Evolutionary conservation across 768 basidiomycete species (phyloP).

Genomic region (Boletus rufocinnamomeus): DNA sequence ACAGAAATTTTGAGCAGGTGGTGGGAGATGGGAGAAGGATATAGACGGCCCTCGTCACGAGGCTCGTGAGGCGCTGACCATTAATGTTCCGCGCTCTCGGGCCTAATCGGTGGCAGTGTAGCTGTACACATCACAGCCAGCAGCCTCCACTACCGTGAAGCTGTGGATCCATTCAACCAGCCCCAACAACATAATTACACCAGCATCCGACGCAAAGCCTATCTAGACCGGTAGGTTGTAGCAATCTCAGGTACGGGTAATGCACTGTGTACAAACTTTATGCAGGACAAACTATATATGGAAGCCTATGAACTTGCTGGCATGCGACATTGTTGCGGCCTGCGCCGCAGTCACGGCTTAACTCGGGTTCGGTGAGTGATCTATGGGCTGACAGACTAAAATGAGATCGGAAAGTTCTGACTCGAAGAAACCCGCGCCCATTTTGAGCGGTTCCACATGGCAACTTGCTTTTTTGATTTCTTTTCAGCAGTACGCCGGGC

Average conservation of each 20-base stretch:
- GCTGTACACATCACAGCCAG: not conserved
- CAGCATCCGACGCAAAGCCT: not conserved
- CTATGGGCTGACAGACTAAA: not conserved
- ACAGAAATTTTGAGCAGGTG: slow-evolving; percentile 5
- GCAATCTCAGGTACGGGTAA: not conserved
- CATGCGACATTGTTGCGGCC: not conserved
- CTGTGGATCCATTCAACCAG: not conserved
- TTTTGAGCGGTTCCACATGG: not conserved
- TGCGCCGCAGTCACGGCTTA: not conserved
- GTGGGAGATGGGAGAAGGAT: slow-evolving; percentile 23
- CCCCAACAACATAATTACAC: not conserved
- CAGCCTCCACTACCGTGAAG: too few relatives aligned
- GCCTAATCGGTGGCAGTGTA: slow-evolving; percentile 30
- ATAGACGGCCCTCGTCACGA: slow-evolving; percentile 12
- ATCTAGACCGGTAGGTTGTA: not conserved
- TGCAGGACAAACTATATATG: not conserved
- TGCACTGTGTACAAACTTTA: not conserved
- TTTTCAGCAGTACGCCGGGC: not conserved
- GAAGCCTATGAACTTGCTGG: not conserved
- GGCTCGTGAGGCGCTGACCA: slow-evolving; percentile 2
- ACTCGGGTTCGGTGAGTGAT: not conserved
- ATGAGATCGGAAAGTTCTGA: not conserved
- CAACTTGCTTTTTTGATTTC: not conserved
- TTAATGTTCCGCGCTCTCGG: slow-evolving; percentile 2
- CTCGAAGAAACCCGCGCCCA: not conserved